These are phyloP conservation scores for Cruciata laevipes DNA, from an alignment of 257 asterid species.

Conservation along the genomic window DNA sequence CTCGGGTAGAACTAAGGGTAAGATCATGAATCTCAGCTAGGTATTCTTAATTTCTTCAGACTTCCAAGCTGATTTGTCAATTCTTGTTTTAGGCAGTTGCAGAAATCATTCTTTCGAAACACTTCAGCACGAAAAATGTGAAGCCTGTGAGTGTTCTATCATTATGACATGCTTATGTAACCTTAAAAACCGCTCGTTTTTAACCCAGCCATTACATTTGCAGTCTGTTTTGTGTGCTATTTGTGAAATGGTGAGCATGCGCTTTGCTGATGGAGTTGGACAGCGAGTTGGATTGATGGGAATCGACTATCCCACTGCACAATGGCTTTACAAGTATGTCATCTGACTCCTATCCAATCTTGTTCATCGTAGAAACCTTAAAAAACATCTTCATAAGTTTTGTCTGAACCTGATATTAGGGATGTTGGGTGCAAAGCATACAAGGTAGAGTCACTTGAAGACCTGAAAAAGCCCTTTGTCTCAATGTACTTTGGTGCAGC, in stretches of 20 bases:
- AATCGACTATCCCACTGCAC: conserved; percentile 87
- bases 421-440: conserved; percentile 66
- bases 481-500: conserved; percentile 98
- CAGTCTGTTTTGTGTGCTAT: conserved; percentile 81
- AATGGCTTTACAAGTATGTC: conserved; percentile 88
- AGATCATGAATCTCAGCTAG: conserved; percentile 11
- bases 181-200: background rate
- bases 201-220: conserved; percentile 14
- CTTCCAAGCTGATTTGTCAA: conserved; percentile 10
- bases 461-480: conserved; percentile 77
- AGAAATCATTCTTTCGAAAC: conserved; percentile 53
- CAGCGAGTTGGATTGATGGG: conserved; percentile 91
- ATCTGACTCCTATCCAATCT: background rate
- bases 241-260: conserved; percentile 80
- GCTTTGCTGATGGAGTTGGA: conserved; percentile 73
- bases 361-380: background rate
- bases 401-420: conserved; percentile 37
- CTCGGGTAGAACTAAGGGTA: conserved; percentile 82
- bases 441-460: conserved; percentile 66
- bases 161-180: background rate
- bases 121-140: conserved; percentile 46
- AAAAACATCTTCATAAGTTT: background rate
- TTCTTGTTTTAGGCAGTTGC: conserved; percentile 53
- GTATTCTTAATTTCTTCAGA: background rate
- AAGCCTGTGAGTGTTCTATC: conserved; percentile 53